Conservation (phyloP, 495 filamentous ascomycete genomes). For the Immersiella caudata region DNA sequence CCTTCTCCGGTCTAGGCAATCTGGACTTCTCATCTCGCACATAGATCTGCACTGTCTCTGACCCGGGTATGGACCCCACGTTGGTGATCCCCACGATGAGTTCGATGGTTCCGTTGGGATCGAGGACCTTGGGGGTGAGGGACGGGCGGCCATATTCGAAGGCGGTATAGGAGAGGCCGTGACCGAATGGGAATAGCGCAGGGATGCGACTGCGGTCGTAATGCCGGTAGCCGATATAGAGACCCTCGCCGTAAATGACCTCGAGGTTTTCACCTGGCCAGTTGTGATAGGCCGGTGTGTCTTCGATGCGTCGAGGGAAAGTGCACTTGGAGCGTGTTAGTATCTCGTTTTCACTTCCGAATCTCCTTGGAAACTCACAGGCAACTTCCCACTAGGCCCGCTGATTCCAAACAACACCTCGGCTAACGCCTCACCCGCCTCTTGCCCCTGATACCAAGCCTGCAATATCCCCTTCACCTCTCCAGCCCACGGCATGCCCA, state of each 20-base stretch:
- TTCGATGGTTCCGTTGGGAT: conserved; percentile 58
- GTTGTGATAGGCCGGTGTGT: conserved; percentile 83
- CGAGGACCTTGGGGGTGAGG: conserved; percentile 52
- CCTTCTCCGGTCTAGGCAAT: conserved; percentile 71
- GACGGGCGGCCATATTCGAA: conserved; percentile 69
- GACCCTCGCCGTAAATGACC: conserved; percentile 80
- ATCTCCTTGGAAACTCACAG: no score
- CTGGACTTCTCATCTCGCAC: conserved; percentile 57
- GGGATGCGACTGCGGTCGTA: conserved; percentile 71
- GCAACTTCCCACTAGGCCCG: conserved; percentile 86
- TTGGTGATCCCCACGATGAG: conserved; percentile 70
- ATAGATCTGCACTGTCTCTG: conserved; percentile 82
- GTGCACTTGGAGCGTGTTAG: conserved; percentile 46
- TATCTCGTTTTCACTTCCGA: no score
- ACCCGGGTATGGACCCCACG: conserved; percentile 63
- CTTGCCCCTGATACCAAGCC: conserved; percentile 83
- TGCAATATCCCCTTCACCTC: conserved; percentile 70
- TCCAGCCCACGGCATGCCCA: conserved; percentile 81
- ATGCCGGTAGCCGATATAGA: conserved; percentile 83
- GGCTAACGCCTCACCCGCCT: conserved; percentile 82
- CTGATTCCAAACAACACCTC: conserved; percentile 84
- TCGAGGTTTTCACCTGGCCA: conserved; percentile 79
- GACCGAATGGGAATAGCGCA: conserved; percentile 78
- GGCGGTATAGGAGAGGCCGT: conserved; percentile 80
- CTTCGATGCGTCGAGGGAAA: conserved; percentile 72